These are phyloP conservation scores for Primulina eburnea DNA, from an alignment of 257 asterid species.

Conservation along the genomic window DNA sequence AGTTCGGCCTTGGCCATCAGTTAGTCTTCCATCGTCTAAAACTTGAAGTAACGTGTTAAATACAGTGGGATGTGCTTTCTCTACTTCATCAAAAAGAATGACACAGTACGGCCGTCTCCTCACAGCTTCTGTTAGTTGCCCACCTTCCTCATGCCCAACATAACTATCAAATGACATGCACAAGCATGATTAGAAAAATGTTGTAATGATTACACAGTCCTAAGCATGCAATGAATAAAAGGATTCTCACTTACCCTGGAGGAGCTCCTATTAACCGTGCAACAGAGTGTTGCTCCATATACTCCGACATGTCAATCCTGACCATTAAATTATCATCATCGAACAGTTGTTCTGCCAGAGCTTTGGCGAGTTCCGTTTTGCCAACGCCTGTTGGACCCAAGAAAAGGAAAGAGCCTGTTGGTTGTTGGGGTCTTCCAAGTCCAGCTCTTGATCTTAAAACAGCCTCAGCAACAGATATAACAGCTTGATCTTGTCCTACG, in stretches of 20 bases:
- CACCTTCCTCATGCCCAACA: constrained; percentile 96
- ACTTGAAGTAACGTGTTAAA: constrained; percentile 85
- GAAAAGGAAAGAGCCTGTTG: constrained; percentile 88
- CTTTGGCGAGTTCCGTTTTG: constrained; percentile 91
- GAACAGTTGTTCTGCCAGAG: constrained; percentile 82
- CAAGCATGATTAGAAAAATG: neutral
- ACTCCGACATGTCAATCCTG: constrained; percentile 87
- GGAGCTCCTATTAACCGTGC: constrained; percentile 92
- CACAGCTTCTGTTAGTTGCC: constrained; percentile 82
- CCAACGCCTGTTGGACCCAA: constrained; percentile 98
- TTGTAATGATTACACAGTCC: neutral
- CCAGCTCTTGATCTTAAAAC: constrained; percentile 89
- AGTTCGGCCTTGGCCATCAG: constrained; percentile 89
- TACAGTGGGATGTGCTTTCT: constrained; percentile 74
- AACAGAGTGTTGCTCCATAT: constrained; percentile 97
- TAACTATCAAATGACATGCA: constrained; percentile 35
- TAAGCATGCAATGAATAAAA: neutral
- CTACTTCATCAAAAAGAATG: constrained; percentile 82
- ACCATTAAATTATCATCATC: constrained; percentile 78
- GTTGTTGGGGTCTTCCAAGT: constrained; percentile 82
- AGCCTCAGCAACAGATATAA: constrained; percentile 77
- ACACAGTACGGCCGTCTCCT: constrained; percentile 91
- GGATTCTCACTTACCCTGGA: constrained; percentile 59
- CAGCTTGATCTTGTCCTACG: constrained; percentile 77
- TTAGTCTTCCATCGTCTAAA: constrained; percentile 78